Evolutionary conservation across 441 rosid genomes (phyloP).

Genomic region (Pelargonium myrrhifolium): DNA sequence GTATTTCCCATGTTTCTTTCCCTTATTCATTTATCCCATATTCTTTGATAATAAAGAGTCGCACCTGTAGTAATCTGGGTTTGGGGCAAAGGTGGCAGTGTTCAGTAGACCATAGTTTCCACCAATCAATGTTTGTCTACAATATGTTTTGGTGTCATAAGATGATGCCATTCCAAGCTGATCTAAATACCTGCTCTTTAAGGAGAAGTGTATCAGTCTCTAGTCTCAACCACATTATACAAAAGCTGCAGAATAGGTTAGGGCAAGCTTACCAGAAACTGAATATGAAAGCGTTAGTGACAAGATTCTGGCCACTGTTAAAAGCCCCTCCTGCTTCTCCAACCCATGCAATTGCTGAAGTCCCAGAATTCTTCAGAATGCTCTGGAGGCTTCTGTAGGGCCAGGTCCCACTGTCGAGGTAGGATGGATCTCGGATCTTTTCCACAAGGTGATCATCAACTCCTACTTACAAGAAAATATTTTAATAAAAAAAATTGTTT

Average conservation of each 20-base stretch:
- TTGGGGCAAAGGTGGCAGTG: constrained; percentile 67
- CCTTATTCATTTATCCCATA: not conserved
- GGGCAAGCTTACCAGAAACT: constrained; percentile 70
- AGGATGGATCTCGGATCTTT: constrained; percentile 67
- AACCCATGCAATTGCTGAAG: constrained; percentile 75
- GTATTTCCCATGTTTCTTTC: not conserved
- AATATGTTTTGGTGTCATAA: constrained; percentile 74
- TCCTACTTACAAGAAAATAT: constrained; percentile 31
- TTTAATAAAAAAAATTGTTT: not conserved
- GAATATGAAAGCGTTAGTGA: constrained; percentile 76
- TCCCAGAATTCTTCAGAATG: constrained; percentile 42
- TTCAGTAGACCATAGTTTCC: constrained; percentile 87
- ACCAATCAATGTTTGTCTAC: constrained; percentile 85
- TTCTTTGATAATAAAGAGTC: not conserved
- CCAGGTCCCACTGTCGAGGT: constrained; percentile 49
- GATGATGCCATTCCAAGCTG: constrained; percentile 80
- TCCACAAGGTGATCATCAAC: constrained; percentile 67
- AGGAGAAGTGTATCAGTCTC: not conserved
- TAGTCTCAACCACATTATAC: not conserved
- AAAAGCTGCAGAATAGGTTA: not conserved
- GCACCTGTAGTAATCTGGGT: constrained; percentile 95
- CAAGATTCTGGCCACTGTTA: constrained; percentile 75
- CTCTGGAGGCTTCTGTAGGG: constrained; percentile 48
- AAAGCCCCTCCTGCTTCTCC: constrained; percentile 97
- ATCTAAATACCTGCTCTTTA: constrained; percentile 71